These are phyloP conservation scores for Lathyrus aphaca DNA, from an alignment of 306 rosid genomes.

Conservation along the genomic window DNA sequence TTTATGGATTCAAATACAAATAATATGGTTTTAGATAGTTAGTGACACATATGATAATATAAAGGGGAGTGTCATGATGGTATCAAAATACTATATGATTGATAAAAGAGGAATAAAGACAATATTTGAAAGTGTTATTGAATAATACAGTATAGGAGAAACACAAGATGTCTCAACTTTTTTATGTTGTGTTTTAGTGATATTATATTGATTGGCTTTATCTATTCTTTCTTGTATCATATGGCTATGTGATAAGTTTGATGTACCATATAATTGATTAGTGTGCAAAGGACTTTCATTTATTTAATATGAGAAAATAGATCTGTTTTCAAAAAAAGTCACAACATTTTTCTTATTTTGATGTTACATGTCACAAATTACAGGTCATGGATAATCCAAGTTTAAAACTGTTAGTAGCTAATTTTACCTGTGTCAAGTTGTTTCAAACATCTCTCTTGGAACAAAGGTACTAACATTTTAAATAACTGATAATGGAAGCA, in stretches of 20 bases:
- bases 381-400: background rate
- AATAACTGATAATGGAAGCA: too few species aligned
- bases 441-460: background rate
- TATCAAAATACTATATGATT: background rate
- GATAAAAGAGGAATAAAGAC: background rate
- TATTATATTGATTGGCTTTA: too few species aligned
- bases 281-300: background rate
- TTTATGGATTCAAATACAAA: constrained; percentile 8
- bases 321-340: background rate
- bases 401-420: background rate
- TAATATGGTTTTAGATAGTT: background rate
- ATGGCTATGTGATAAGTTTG: background rate
- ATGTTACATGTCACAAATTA: background rate
- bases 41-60: background rate
- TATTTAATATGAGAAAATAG: background rate
- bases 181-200: too few species aligned
- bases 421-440: background rate
- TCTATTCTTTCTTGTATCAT: too few species aligned
- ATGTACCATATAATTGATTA: background rate
- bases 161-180: too few species aligned
- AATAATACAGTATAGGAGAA: background rate
- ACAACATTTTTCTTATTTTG: background rate
- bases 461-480: too few species aligned
- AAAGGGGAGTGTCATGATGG: background rate
- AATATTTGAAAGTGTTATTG: background rate